Evolutionary conservation across 2,329 filamentous ascomycete genomes (phyloP).

Genomic region (Gliomastix tumulicola): DNA sequence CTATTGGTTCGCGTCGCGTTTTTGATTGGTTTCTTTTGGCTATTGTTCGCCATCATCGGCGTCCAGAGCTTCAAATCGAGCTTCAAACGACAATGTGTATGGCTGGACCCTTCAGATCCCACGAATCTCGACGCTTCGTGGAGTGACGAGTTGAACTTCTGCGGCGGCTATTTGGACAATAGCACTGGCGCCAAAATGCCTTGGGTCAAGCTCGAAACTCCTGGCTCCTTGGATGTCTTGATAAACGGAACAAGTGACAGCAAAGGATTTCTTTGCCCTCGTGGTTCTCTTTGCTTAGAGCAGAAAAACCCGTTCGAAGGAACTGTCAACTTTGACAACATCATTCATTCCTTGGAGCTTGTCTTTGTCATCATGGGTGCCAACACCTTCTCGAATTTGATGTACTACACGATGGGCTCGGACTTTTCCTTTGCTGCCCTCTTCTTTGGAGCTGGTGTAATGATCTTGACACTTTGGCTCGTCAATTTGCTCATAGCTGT

Average conservation of each 20-base stretch:
- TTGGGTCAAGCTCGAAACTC: slow-evolving; percentile 50
- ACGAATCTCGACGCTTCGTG: slow-evolving; percentile 48
- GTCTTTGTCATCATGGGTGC: slow-evolving; percentile 98
- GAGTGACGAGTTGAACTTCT: slow-evolving; percentile 66
- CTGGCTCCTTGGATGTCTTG: slow-evolving; percentile 32
- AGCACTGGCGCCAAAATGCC: slow-evolving; percentile 49
- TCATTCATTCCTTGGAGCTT: slow-evolving; percentile 82
- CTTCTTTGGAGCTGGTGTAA: slow-evolving; percentile 67
- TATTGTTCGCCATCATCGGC: slow-evolving; percentile 92
- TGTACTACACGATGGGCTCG: slow-evolving; percentile 88
- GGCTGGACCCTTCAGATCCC: slow-evolving; percentile 59
- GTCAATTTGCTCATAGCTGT: slow-evolving; percentile 93
- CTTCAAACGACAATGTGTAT: slow-evolving; percentile 69
- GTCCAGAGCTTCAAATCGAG: slow-evolving; percentile 94
- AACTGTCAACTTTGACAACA: slow-evolving; percentile 93
- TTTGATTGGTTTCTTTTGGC: slow-evolving; percentile 93
- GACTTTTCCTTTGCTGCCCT: slow-evolving; percentile 84
- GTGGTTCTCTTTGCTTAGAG: slow-evolving; percentile 76
- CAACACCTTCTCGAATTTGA: slow-evolving; percentile 91
- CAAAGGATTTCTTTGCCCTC: slow-evolving; percentile 87
- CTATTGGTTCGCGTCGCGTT: slow-evolving; percentile 89
- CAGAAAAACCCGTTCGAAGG: slow-evolving; percentile 71
- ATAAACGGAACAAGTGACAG: slow-evolving; percentile 40
- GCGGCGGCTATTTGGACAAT: slow-evolving; percentile 71
- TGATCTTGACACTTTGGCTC: slow-evolving; percentile 94